Base-by-base conservation (phyloP, 2,329 filamentous ascomycete species). In the Verticillium alfalfae region DNA sequence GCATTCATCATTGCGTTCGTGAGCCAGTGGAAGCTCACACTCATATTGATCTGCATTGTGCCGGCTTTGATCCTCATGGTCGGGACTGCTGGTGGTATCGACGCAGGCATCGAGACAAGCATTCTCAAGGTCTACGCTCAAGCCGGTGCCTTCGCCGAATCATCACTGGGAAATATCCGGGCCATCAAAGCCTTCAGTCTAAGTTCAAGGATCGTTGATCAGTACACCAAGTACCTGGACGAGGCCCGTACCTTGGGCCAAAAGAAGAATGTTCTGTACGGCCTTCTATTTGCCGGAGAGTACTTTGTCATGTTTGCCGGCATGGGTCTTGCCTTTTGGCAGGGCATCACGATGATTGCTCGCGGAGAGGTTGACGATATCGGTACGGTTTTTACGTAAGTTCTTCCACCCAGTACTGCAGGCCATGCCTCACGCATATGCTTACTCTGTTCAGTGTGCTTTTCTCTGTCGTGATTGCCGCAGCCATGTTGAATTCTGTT, bases 271-370 rank as follows among this genome's bases (percentile, higher is more conserved):
- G 68, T 56, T 61, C 72, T 61, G 68, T 72, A 60, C 6, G 61
- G 63, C 3, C 13, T 52, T 4, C n/a, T 66, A 73, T 31, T 75
- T 78, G 63, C 73, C 74, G 6, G 72, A 73, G 15, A 77, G 70
- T 66, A 66, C 56, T 10, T 87, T 90, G 67, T 67, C 39, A 56
- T 64, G 22, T 67, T 61, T 38, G 58, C 61, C 3, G 64, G 58
- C n/a, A 66, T 64, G 34, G 65, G 62, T 2, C 61, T 67, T 34
- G 63, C 62, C 3, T 67, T 67, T 59, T 67, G 65, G 65, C 65
- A 66, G 52, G 65, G 62, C 59, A 76, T 80, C 55, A 70, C 78
- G 1, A 66, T 80, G 60, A 76, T 79, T 6, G 69, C 72, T 3
- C 49, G 60, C 9, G 59, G 60, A 15, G 62, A 66, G 56, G 54